Conservation (phyloP, 306 rosid species). For the Cercis canadensis region DNA sequence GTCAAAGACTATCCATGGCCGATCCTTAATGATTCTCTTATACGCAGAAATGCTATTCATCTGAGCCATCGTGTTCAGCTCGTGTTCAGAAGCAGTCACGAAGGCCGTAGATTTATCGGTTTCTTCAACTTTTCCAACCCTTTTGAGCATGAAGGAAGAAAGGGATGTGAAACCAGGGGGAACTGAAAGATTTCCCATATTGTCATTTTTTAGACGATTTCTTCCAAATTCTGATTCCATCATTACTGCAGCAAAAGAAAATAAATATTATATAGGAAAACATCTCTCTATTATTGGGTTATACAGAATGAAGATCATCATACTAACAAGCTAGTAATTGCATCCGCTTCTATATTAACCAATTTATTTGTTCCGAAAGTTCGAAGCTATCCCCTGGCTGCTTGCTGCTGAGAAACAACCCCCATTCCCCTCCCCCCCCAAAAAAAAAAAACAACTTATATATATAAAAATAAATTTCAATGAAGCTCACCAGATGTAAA, state of each 20-base stretch:
- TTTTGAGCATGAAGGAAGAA: slow-evolving; percentile 66
- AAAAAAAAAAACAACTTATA: too few relatives aligned
- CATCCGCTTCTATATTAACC: too few relatives aligned
- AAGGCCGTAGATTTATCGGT: slow-evolving; percentile 31
- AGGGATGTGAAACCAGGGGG: slow-evolving; percentile 80
- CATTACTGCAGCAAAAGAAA: slow-evolving; percentile 41
- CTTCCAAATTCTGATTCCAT: slow-evolving; percentile 41
- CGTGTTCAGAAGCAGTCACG: slow-evolving; percentile 40
- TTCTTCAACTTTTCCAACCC: slow-evolving; percentile 47
- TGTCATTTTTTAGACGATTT: slow-evolving; percentile 28
- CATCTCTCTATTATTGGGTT: neutral
- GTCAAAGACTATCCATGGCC: slow-evolving; percentile 68
- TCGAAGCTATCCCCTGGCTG: too few relatives aligned
- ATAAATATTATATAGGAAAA: slow-evolving; percentile 15
- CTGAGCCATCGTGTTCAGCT: slow-evolving; percentile 32
- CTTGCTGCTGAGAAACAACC: too few relatives aligned
- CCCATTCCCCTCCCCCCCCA: too few relatives aligned
- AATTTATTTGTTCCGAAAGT: too few relatives aligned
- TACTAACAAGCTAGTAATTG: too few relatives aligned
- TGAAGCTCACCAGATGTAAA: too few relatives aligned
- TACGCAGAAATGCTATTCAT: slow-evolving; percentile 37
- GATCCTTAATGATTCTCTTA: slow-evolving; percentile 34
- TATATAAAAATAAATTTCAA: too few relatives aligned
- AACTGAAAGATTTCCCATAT: slow-evolving; percentile 40
- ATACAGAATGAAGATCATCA: too few relatives aligned